Conservation (phyloP, 2,329 filamentous ascomycete species). For the Ophiostoma sp. region DNA sequence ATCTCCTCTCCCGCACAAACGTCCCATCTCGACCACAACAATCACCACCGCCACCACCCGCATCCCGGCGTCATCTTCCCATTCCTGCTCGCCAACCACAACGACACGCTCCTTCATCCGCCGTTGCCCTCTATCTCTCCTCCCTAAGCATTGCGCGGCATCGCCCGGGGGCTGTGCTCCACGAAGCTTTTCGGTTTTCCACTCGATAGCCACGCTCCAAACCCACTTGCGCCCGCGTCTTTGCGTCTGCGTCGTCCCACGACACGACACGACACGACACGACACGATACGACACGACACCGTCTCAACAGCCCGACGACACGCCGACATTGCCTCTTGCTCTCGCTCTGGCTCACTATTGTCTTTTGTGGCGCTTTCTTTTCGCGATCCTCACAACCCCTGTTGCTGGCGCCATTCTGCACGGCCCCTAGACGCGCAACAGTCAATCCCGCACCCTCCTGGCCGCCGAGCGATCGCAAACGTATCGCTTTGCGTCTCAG, state of each 20-base stretch:
- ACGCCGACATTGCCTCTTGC: neutral
- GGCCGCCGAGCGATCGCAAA: neutral
- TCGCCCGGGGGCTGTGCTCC: constrained; percentile 3
- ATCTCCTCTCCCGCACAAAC: neutral
- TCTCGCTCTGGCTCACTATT: neutral
- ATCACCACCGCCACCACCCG: constrained; percentile 7
- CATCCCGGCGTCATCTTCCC: constrained; percentile 17
- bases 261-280: constrained; percentile 4
- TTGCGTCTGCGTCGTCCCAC: constrained; percentile 1
- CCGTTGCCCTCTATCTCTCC: neutral
- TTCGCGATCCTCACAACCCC: constrained; percentile 1
- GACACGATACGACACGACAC: neutral
- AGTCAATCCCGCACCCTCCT: constrained; percentile 1
- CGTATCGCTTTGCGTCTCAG: neutral
- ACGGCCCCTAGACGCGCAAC: constrained; percentile 12
- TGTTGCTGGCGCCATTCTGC: neutral
- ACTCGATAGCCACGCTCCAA: constrained; percentile 19
- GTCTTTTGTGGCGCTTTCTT: neutral
- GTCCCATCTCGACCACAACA: neutral
- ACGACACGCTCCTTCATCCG: neutral
- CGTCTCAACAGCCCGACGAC: neutral
- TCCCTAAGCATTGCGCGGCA: neutral
- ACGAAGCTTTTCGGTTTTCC: constrained; percentile 9
- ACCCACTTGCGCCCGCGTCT: constrained; percentile 16
- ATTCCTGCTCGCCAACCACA: neutral